Evolutionary conservation across 2,329 filamentous ascomycete species (phyloP), one percentile per base, ranked within the genome.

Genomic region (Leptographium lundbergii): DNA sequence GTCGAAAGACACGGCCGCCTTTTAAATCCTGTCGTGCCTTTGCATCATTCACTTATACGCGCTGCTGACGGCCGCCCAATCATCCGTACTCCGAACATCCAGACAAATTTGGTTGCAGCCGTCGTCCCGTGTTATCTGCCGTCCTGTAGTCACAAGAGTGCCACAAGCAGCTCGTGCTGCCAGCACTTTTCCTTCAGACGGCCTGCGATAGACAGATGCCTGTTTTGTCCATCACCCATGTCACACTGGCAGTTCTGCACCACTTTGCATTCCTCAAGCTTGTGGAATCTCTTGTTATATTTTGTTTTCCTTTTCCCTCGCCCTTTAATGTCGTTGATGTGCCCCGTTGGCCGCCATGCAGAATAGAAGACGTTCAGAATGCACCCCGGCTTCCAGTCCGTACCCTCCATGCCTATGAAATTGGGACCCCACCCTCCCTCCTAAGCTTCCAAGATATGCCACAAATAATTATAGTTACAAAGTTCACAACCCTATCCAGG

Each of bases 321-420:
- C 34, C 27, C 6, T 50, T 36, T 56, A 39, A 39, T 56, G 27
- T 56, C 4, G 39, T 45, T n/a, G 25, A 47, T 53, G 34, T 42
- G 50, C 34, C 47, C 24, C 29, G 55, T 52, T 56, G 51, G 52
- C 54, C 57, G 57, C 57, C 58, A 59, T 59, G 58, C 58, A 59
- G 48, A 57, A 59, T 56, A 36, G 27, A 58, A 58, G 52, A 58
- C 34, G 29, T 51, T 29, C 17, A 56, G 34, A 52, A 51, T 52
- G 48, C 45, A 57, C 45, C 34, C 56, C 32, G 47, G 24, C 54
- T 55, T 42, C 34, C 24, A 25, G 34, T 27, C 54, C 54, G 14
- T 45, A 27, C 54, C 54, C 22, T 55, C 34, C 54, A 55, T 55
- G 36, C 27, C 52, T 22, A 27, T 53, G n/a, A 54, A 54, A 54